Evolutionary conservation across 78 protist species (phyloP), one percentile per base, ranked within the genome.

Genomic region (Planoprotostelium fungivorum): DNA sequence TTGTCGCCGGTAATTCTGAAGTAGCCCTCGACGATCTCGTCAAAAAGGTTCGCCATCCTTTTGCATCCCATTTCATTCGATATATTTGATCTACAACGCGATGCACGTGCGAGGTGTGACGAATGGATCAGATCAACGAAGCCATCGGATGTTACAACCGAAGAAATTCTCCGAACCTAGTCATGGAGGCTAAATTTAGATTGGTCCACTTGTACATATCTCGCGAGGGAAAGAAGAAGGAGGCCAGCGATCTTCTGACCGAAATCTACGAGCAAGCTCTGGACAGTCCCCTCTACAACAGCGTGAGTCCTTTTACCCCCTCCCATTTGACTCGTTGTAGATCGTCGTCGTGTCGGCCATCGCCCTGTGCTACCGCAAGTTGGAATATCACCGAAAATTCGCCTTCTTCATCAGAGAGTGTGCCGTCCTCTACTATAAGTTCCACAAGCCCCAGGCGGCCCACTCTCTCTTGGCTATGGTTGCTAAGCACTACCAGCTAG

Each of bases 321-420:
- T 35, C 16, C 5, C 16, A 23, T 85, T 85, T 87, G 9, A 87
- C 25, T 35, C 63, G 34, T 88, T 31, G 38, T 63, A 90, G 93
- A 90, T 90, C n/a, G 38, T 36, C 0, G 34, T 73, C 28, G 39
- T 90, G 83, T 92, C 93, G 29, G 87, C 92, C n/a, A 89, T 88
- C 35, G 94, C 90, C 84, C 36, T 89, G 51, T 34, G 89, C 1
- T 92, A 92, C 63, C 90, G 86, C 73, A 83, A 85, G 35, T 87
- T 92, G 91, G 89, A 88, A 31, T 92, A 90, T 63, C 87, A 86
- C 73, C 83, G 94, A 86, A 92, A 92, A 90, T 92, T 92, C 88
- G 94, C 94, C 35, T 92, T 92, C 37, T 92, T 63, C 88, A 51
- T 92, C 35, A 84, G 94, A 36, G 94, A 92, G 34, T 91, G 93